Evolutionary conservation across 306 rosid genomes (phyloP).

Genomic region (Quercus aquifolioides): DNA sequence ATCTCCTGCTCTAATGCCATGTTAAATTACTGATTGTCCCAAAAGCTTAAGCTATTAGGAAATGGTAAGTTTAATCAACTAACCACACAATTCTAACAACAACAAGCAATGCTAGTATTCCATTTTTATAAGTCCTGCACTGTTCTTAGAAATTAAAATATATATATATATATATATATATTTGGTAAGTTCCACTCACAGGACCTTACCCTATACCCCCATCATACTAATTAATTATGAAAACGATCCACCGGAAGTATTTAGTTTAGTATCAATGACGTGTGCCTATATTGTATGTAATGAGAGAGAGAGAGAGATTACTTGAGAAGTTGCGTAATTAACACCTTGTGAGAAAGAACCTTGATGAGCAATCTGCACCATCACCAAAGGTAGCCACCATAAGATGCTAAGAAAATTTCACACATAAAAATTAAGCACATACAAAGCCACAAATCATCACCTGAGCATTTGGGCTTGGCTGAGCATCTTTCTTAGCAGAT

Average conservation of each 20-base stretch:
- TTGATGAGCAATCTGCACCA: conserved; percentile 62
- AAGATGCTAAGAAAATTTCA: conserved; percentile 4
- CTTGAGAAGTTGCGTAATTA: conserved; percentile 74
- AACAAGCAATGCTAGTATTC: too few relatives aligned
- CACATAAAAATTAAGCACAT: conserved; percentile 1
- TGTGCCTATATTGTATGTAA: neutral
- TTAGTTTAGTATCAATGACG: neutral
- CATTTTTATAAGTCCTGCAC: too few relatives aligned
- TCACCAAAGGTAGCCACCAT: conserved; percentile 11
- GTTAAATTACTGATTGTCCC: too few relatives aligned
- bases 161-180: too few relatives aligned
- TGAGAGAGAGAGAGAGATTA: conserved; percentile 29
- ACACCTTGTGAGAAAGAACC: conserved; percentile 78
- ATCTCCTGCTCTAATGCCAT: rapidly evolving
- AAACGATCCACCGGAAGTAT: too few relatives aligned
- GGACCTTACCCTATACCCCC: too few relatives aligned
- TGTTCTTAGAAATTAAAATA: too few relatives aligned
- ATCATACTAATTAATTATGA: too few relatives aligned
- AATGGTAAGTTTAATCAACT: too few relatives aligned
- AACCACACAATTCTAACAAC: too few relatives aligned
- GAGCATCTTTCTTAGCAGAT: conserved; percentile 73
- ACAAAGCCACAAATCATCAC: conserved; percentile 25
- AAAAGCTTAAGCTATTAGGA: too few relatives aligned
- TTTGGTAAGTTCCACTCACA: too few relatives aligned
- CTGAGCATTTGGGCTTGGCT: conserved; percentile 67